These are phyloP conservation scores for Polyplosphaeria fusca DNA, from an alignment of 495 filamentous ascomycete genomes.

Conservation along the genomic window DNA sequence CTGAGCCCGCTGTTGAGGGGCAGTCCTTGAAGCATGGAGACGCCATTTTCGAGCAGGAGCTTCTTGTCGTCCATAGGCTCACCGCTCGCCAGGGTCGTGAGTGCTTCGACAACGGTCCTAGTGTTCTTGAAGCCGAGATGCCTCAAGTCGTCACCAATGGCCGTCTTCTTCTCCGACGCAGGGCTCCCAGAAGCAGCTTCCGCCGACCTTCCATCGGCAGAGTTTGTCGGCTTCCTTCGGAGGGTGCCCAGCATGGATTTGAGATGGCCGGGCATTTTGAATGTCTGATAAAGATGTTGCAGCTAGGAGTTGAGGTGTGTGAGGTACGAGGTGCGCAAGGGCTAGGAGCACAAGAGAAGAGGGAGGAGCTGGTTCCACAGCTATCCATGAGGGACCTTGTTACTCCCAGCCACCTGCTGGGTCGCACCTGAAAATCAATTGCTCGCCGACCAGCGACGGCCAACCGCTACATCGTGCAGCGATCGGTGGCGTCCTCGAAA, in stretches of 20 bases:
- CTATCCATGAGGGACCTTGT: not conserved
- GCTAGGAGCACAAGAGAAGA: not conserved
- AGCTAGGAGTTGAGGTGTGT: not conserved
- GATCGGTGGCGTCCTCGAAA: not conserved
- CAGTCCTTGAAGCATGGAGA: slow-evolving; percentile 41
- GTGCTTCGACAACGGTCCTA: slow-evolving; percentile 32
- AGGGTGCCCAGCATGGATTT: slow-evolving; percentile 38
- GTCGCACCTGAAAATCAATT: not conserved
- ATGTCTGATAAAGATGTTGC: not conserved
- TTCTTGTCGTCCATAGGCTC: slow-evolving; percentile 43
- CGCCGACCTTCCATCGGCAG: slow-evolving; percentile 38
- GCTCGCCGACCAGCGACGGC: not conserved
- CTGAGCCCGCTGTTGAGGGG: slow-evolving; percentile 38
- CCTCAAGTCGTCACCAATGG: slow-evolving; percentile 37
- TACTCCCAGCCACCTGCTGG: not conserved
- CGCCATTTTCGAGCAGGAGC: slow-evolving; percentile 41
- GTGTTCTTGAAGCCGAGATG: slow-evolving; percentile 37
- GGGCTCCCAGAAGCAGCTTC: slow-evolving; percentile 25
- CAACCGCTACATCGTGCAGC: not conserved
- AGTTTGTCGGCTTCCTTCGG: slow-evolving; percentile 35
- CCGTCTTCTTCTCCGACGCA: slow-evolving; percentile 31
- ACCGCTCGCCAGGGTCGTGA: slow-evolving; percentile 38
- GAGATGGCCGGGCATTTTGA: slow-evolving; percentile 23
- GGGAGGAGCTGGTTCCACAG: not conserved
- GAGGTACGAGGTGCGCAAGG: not conserved